These are phyloP conservation scores for Decorospora gaudefroyi DNA, from an alignment of 2,329 filamentous ascomycete species.

Conservation along the genomic window DNA sequence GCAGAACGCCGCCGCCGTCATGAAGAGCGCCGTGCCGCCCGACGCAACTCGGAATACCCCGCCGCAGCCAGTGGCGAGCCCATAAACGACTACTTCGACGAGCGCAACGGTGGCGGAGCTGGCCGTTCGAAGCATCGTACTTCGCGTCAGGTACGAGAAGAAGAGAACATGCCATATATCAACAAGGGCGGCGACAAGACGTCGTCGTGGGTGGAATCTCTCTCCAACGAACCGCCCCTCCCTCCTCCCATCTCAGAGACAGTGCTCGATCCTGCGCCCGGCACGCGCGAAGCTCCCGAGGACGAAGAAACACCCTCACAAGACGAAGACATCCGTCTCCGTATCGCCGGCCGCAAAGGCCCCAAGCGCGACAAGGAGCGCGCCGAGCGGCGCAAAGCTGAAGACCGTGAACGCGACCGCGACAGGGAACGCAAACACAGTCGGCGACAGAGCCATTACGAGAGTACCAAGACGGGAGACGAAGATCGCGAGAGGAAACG, in stretches of 20 bases:
- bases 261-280: slow-evolving; percentile 50
- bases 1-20: slow-evolving; percentile 48
- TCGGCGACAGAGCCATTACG: slow-evolving; percentile 34
- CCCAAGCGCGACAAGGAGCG: slow-evolving; percentile 40
- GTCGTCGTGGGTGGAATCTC: slow-evolving; percentile 54
- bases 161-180: slow-evolving; percentile 44
- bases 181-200: slow-evolving; percentile 54
- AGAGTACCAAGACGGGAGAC: slow-evolving; percentile 26
- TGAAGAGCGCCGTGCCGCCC: slow-evolving; percentile 50
- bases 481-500: slow-evolving; percentile 33
- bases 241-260: slow-evolving; percentile 54
- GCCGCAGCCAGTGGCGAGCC: slow-evolving; percentile 40
- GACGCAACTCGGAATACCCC: slow-evolving; percentile 46
- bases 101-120: slow-evolving; percentile 44
- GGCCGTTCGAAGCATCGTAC: slow-evolving; percentile 35
- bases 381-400: slow-evolving; percentile 34
- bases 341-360: slow-evolving; percentile 39
- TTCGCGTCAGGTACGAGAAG: slow-evolving; percentile 35
- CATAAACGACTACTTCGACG: slow-evolving; percentile 52
- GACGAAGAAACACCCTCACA: slow-evolving; percentile 45
- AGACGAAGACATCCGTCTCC: slow-evolving; percentile 48
- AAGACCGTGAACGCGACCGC: slow-evolving; percentile 35
- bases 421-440: slow-evolving; percentile 36
- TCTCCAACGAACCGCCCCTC: slow-evolving; percentile 53
- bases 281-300: slow-evolving; percentile 27